Conservation (phyloP, 176 grass and related monocot genomes). For the Cenchrus americanus region DNA sequence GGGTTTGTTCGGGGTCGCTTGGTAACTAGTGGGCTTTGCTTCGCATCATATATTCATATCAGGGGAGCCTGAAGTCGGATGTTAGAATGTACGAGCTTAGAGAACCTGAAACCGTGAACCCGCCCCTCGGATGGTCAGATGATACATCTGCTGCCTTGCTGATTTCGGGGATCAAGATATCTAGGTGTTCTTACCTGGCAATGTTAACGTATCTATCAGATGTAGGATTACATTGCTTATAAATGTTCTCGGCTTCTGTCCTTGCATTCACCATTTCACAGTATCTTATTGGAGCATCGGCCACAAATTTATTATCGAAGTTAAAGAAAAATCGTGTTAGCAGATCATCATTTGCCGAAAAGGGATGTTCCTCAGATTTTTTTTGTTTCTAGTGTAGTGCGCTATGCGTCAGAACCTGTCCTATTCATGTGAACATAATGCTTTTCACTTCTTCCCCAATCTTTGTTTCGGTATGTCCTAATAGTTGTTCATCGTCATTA, state of each 20-base stretch:
- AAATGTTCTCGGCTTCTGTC: background rate
- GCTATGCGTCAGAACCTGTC: background rate
- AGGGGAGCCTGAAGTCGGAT: background rate
- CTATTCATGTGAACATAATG: background rate
- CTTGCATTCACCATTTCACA: background rate
- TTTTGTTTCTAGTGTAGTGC: background rate
- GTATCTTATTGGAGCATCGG: background rate
- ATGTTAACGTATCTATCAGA: background rate
- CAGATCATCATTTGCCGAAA: background rate
- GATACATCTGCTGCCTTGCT: background rate
- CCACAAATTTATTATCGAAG: background rate
- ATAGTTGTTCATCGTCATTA: background rate
- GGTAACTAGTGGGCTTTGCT: background rate
- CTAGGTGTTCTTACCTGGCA: background rate
- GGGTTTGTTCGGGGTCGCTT: background rate
- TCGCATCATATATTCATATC: background rate
- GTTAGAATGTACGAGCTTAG: constrained; percentile 20
- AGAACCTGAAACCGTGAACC: background rate
- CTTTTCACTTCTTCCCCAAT: background rate
- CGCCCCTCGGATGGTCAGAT: background rate
- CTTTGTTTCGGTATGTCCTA: background rate
- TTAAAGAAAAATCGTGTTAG: background rate
- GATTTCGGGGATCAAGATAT: background rate
- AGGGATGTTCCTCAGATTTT: background rate
- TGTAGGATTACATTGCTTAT: background rate